Evolutionary conservation across 176 grass and related monocot species (phyloP), one percentile per base, ranked within the genome.

Genomic region (Oryza meridionalis): DNA sequence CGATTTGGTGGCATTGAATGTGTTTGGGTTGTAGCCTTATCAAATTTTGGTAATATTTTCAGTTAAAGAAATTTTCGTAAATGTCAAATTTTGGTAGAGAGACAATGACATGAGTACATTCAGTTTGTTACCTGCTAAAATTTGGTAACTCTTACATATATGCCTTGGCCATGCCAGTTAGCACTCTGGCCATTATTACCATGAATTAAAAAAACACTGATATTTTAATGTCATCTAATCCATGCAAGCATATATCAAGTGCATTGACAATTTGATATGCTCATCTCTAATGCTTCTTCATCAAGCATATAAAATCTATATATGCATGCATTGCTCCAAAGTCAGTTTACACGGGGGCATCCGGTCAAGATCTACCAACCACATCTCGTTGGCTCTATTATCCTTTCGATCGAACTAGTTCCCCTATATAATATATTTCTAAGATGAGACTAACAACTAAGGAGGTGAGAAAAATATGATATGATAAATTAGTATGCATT

Each of bases 351-450:
- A 69, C 33, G 51, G 25, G 12, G 49, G 83, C 49, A 63, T 65
- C 53, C 29, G 58, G 76, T 86, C 76, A 86, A 79, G 84, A 86
- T 86, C 84, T 79, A 73, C 76, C 84, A 78, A 86, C 84, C 76
- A 51, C 19, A 37, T 44, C 63, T 78, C 17, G 40, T 62, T 85
- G 76, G 84, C 67, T 78, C 11, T 19, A 24, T 26, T 47, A 49
- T 72, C 55, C 37, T 21, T 78, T 8, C 26, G 33, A 62, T 8
- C 26, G 33, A 62, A 62, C 47, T 62, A 43, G 8, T 63, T 69
- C 55, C 19, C 6, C 21, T 40, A 40, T 19, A 51, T 58, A 67
- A 59, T 22, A 59, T 59, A 59, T 22, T 65, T 61, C 70, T 70
- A 49, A 77, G 49, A 45, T 59, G 21, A 47, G 49, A 43, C 73